phyloP scores from a whole-genome alignment of 495 filamentous ascomycete species.

The Aspergillus wentii region DNA sequence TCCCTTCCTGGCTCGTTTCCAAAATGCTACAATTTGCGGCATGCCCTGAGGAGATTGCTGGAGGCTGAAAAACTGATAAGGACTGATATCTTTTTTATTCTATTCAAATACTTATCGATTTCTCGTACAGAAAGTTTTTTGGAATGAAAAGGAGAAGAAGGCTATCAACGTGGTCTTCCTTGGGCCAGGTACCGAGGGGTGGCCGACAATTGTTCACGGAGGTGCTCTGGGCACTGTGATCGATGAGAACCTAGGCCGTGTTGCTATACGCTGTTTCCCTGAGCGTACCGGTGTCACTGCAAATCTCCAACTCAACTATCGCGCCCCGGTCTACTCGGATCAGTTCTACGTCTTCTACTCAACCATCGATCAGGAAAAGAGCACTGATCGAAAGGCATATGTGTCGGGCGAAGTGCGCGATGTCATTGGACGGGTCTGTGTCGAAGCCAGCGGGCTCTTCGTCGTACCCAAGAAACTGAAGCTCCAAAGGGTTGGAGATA shows the following conservation, averaged over 20 bases:
- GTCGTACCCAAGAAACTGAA: constrained; percentile 53
- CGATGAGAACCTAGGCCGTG: constrained; percentile 53
- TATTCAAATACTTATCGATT: too few relatives aligned
- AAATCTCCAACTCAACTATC: constrained; percentile 61
- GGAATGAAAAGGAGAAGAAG: constrained; percentile 42
- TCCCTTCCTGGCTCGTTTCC: not conserved
- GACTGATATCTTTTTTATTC: too few relatives aligned
- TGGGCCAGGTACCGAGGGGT: constrained; percentile 58
- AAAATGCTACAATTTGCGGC: too few relatives aligned
- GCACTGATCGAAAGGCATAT: constrained; percentile 59
- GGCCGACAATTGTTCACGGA: constrained; percentile 75
- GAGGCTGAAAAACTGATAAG: too few relatives aligned
- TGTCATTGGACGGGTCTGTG: constrained; percentile 46
- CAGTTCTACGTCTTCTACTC: constrained; percentile 62
- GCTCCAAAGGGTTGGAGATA: constrained; percentile 37
- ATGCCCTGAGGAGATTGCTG: too few relatives aligned
- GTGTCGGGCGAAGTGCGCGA: constrained; percentile 52
- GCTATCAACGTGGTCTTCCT: constrained; percentile 57
- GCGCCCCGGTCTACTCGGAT: constrained; percentile 49
- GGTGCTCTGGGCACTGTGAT: constrained; percentile 67
- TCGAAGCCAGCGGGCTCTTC: constrained; percentile 57
- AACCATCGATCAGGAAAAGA: constrained; percentile 37
- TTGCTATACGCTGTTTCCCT: constrained; percentile 35
- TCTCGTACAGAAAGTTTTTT: constrained; percentile 46
- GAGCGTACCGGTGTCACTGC: constrained; percentile 54